These are phyloP conservation scores for Hippophae rhamnoides DNA, from an alignment of 306 rosid genomes.

Conservation along the genomic window DNA sequence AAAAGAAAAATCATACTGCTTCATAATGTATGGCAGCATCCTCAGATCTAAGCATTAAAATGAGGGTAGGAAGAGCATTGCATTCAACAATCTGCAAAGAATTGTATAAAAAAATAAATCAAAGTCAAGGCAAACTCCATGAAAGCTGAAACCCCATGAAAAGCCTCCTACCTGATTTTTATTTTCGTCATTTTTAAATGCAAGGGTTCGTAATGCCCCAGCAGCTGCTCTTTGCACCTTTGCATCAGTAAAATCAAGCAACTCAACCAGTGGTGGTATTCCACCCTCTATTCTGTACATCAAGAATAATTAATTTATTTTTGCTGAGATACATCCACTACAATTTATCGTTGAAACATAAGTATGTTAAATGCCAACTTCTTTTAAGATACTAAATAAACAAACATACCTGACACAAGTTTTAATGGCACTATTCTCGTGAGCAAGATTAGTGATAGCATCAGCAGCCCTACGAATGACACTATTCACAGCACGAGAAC, in stretches of 20 bases:
- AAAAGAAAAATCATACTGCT: conserved; percentile 52
- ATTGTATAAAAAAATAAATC: conserved; percentile 7
- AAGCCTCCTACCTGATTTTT: conserved; percentile 67
- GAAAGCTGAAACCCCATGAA: conserved; percentile 14
- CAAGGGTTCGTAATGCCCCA: conserved; percentile 90
- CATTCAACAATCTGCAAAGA: conserved; percentile 88
- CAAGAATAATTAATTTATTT: no score
- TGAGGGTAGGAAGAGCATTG: conserved; percentile 97
- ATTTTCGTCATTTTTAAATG: conserved; percentile 89
- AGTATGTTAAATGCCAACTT: conserved; percentile 3
- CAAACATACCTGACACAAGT: conserved; percentile 79
- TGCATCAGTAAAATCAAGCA: conserved; percentile 74
- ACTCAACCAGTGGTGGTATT: conserved; percentile 88
- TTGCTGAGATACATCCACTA: conserved; percentile 10
- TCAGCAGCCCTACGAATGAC: conserved; percentile 99
- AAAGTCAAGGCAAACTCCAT: conserved; percentile 11
- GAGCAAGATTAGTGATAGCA: conserved; percentile 96
- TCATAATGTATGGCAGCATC: conserved; percentile 97
- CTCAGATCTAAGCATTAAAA: conserved; percentile 88
- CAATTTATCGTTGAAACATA: conserved; percentile 14
- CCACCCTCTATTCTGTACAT: conserved; percentile 85
- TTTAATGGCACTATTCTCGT: conserved; percentile 91
- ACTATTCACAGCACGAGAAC: conserved; percentile 67
- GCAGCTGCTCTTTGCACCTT: conserved; percentile 99
- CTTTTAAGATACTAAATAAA: conserved; percentile 8